phyloP scores from a whole-genome alignment of 1,139 yeast genomes.

The Pneumocystis carinii region DNA sequence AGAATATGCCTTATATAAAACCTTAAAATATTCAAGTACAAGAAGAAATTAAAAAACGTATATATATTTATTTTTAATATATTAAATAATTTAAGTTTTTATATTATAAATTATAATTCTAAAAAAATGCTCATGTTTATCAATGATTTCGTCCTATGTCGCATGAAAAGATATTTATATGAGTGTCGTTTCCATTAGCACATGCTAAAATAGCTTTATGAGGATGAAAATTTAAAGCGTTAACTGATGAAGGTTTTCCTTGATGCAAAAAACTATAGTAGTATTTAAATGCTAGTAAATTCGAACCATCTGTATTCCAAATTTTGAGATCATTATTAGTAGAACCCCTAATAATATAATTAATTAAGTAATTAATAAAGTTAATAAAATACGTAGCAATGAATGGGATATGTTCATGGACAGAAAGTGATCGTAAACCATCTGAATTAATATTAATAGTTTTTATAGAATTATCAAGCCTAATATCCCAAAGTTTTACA shows the following conservation, averaged over 20 bases:
- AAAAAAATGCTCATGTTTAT: not conserved
- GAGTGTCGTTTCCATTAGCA: not conserved
- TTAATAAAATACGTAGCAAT: conserved; percentile 13
- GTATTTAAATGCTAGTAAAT: conserved; percentile 47
- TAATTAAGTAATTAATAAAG: not conserved
- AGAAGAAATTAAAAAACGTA: not conserved
- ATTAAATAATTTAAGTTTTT: not conserved
- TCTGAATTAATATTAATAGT: conserved; percentile 47
- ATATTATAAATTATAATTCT: not conserved
- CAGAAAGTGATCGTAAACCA: conserved; percentile 58
- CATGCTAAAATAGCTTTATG: conserved; percentile 85
- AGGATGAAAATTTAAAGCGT: conserved; percentile 71
- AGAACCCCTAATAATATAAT: conserved; percentile 53
- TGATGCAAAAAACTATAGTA: conserved; percentile 26
- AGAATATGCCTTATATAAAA: too few relatives aligned
- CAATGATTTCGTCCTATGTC: not conserved
- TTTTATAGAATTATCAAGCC: conserved; percentile 55
- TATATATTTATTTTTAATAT: not conserved
- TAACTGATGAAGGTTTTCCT: conserved; percentile 32
- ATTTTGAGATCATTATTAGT: conserved; percentile 46
- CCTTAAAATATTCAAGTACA: too few relatives aligned
- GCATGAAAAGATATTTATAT: not conserved
- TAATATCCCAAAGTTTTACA: conserved; percentile 80
- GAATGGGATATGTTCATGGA: conserved; percentile 90
- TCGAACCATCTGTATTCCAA: conserved; percentile 77